Evolutionary conservation across 306 rosid genomes (phyloP), one percentile per base, ranked within the genome.

Genomic region (Quercus ilex): DNA sequence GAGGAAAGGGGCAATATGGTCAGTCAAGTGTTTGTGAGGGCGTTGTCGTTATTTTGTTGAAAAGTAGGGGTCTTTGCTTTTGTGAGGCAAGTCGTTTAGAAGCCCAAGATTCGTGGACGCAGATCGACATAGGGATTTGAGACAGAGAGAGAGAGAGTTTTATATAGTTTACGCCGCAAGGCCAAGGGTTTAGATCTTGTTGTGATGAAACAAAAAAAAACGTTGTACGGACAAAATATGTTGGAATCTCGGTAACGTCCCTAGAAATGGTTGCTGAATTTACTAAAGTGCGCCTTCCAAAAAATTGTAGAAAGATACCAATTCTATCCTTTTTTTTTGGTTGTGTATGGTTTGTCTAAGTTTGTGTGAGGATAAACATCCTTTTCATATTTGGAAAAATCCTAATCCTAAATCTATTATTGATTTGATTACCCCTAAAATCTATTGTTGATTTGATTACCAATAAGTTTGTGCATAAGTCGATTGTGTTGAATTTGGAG

Each of bases 41-140:
- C 60, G 2, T 4, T 31, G 2, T 23, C 17, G 90, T 83, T 59
- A 81, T 84, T 75, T 12, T 6, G 0, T 0, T 0, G 0, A 6
- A 69, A 55, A 3, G 3, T 3, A 18, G 21, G 67, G 85, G 78
- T 31, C 17, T 6, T 18, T 6, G 49, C 20, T 35, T 6, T 28
- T 13, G 52, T 2, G 5, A 13, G 33, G 72, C 56, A 20, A 58
- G 69, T 51, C 52, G 58, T 67, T 55, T 35, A 14, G 79, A 52
- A 82, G 75, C 83, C 83, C 85, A 81, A 80, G 85, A 90, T 84
- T 87, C 86, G 84, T 84, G 88, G 90, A 80, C 83, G 73, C 79
- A 84, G 64, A 87, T 87, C 93, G 79, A 79, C 89, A 82, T 86
- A 35, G 90, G 93, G 87, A 87, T 90, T 84, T 78, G 93, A 80